Conservation (phyloP, 139 green algal species). For the Zygnema cylindricum region DNA sequence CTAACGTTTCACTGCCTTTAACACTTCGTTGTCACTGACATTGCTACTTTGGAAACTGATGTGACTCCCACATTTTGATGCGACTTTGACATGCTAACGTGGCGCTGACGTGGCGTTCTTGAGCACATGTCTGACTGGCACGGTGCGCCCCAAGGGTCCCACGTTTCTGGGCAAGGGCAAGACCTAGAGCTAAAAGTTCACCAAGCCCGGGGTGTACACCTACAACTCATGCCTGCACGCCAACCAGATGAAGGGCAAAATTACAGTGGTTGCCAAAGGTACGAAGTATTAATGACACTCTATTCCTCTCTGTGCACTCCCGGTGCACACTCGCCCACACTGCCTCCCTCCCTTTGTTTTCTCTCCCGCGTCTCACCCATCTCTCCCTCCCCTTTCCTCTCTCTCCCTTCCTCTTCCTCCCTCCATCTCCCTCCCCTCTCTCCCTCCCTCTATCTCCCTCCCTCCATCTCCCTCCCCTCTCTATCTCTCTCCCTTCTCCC, state of each 20-base stretch:
- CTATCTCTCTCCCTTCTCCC: no score
- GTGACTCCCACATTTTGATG: no score
- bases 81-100: no score
- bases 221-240: conserved; percentile 12
- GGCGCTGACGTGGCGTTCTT: no score
- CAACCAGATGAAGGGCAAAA: neutral
- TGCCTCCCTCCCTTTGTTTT: no score
- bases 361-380: neutral
- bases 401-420: neutral
- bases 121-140: neutral
- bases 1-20: no score
- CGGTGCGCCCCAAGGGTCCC: neutral
- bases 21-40: no score
- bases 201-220: neutral
- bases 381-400: neutral
- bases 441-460: neutral
- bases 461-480: no score
- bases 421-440: neutral
- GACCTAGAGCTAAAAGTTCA: conserved; percentile 17
- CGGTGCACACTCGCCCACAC: no score
- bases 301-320: no score
- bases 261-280: neutral
- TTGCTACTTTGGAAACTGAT: no score
- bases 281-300: no score
- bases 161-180: conserved; percentile 2